Percentiles rank a stretch among this genome's conserved stretches.
Conservation (phyloP, 106 monocot genomes). For the Iris macrosiphon region DNA sequence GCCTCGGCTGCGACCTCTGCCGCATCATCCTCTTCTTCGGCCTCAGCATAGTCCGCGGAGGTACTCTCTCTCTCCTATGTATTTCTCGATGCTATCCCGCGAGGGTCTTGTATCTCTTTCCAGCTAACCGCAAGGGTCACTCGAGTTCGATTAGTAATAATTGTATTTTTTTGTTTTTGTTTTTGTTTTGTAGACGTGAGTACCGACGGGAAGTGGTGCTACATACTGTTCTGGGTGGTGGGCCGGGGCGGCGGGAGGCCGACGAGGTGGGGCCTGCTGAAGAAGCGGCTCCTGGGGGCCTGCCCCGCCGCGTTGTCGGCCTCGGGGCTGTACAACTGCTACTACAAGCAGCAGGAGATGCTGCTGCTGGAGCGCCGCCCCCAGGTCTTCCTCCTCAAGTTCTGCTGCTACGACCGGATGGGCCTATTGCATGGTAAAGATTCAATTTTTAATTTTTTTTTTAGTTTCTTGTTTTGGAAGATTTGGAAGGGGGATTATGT, state of each 20-base stretch:
- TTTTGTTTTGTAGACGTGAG: no score
- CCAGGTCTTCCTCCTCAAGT: constrained; percentile 80
- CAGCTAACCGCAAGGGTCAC: no score
- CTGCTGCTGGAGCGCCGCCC: constrained; percentile 17
- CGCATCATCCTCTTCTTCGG: constrained; percentile 70
- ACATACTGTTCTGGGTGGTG: constrained; percentile 77
- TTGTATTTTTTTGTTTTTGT: no score
- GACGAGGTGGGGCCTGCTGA: constrained; percentile 63
- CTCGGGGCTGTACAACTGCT: constrained; percentile 21
- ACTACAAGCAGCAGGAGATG: constrained; percentile 28
- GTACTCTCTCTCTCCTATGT: no score
- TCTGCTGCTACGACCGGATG: constrained; percentile 68
- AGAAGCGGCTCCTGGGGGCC: constrained; percentile 62
- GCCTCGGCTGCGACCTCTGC: constrained; percentile 76
- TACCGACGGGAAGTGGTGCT: constrained; percentile 93
- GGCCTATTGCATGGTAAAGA: constrained; percentile 76
- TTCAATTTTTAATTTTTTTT: background rate
- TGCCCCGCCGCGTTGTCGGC: constrained; percentile 42
- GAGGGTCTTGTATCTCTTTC: no score
- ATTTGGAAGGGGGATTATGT: no score
- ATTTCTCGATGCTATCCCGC: no score
- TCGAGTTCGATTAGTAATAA: no score
- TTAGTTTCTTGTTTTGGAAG: constrained; percentile 9
- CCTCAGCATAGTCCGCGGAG: constrained; percentile 54
- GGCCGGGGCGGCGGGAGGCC: constrained; percentile 19